Percentiles rank a stretch among this genome's conserved stretches.
Conservation (phyloP, 75 land plant species). For the Sequoia sempervirens region DNA sequence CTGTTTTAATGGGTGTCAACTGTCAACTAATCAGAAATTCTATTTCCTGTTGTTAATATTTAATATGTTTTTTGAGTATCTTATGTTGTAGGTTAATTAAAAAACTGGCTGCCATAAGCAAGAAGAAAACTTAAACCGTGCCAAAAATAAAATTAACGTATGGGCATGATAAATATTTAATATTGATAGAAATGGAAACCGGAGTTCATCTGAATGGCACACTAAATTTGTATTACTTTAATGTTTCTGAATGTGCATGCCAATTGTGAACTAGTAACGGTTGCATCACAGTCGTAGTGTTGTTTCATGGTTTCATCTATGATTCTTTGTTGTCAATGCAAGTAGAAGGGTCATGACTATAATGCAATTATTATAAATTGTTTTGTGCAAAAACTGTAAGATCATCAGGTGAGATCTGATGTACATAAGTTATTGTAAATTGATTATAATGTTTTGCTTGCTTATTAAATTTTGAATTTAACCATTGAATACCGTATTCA, state of each 20-base stretch:
- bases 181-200: background rate
- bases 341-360: background rate
- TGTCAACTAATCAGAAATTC: background rate
- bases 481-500: too few species aligned
- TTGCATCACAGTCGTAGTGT: background rate
- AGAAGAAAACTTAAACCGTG: background rate
- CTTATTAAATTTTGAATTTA: background rate
- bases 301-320: background rate
- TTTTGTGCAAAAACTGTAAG: background rate
- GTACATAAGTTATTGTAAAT: background rate
- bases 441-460: background rate
- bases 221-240: too few species aligned
- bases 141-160: background rate
- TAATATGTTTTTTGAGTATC: background rate
- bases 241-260: background rate
- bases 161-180: background rate
- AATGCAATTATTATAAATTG: background rate
- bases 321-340: background rate
- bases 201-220: background rate
- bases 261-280: background rate
- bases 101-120: background rate
- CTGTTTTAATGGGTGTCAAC: background rate
- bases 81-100: background rate
- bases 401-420: background rate
- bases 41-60: background rate